These are phyloP conservation scores for Tuber aestivum DNA, from an alignment of 495 filamentous ascomycete genomes.

Conservation along the genomic window DNA sequence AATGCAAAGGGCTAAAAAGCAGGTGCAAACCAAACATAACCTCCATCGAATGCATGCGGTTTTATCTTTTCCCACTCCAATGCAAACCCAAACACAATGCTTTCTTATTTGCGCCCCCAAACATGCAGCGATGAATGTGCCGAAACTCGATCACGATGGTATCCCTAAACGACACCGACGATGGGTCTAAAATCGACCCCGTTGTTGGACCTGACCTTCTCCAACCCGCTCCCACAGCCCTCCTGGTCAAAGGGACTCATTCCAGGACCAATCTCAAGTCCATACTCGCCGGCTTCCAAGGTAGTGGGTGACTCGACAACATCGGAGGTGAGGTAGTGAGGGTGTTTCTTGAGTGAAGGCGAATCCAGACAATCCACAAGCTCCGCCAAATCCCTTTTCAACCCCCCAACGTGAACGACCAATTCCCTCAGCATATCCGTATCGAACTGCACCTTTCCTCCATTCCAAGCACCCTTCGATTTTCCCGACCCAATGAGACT, in stretches of 20 bases:
- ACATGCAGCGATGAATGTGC: conserved; percentile 6
- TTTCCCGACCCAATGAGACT: conserved; percentile 17
- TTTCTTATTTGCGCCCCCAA: not conserved
- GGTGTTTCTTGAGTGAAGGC: not conserved
- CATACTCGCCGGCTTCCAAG: conserved; percentile 11
- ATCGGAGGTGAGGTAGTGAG: conserved; percentile 6
- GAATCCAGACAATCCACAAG: conserved; percentile 22
- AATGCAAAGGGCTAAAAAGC: conserved; percentile 8
- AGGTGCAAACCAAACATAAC: conserved; percentile 23
- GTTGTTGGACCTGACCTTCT: conserved; percentile 8
- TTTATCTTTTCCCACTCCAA: conserved; percentile 14
- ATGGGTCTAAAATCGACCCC: conserved; percentile 31
- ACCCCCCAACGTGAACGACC: conserved; percentile 34
- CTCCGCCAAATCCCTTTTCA: conserved; percentile 32
- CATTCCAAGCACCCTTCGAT: conserved; percentile 13
- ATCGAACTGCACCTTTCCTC: conserved; percentile 39
- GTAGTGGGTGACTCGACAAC: conserved; percentile 17
- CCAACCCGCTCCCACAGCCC: conserved; percentile 23
- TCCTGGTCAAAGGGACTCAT: not conserved
- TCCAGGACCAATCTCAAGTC: conserved; percentile 13
- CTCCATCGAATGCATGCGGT: conserved; percentile 13
- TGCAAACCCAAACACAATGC: conserved; percentile 16
- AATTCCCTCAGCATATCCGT: conserved; percentile 41
- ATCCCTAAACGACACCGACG: conserved; percentile 28
- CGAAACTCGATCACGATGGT: conserved; percentile 1